phyloP scores from a whole-genome alignment of 495 filamentous ascomycete genomes.

The Terfezia boudieri region DNA sequence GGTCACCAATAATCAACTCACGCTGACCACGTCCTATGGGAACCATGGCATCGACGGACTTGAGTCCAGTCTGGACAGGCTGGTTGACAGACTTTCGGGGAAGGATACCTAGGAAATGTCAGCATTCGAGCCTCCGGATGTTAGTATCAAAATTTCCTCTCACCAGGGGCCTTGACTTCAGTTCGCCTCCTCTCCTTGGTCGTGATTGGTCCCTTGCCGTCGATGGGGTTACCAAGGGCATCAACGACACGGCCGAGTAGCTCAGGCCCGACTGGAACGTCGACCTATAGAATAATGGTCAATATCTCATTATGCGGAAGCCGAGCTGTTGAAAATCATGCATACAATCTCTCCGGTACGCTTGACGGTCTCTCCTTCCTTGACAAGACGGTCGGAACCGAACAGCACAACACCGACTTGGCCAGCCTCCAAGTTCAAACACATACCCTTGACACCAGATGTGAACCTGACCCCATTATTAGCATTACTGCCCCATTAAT shows the following conservation, averaged over 20 bases:
- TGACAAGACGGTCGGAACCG: slow-evolving; percentile 98
- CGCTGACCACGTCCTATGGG: slow-evolving; percentile 99
- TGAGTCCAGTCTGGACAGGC: slow-evolving; percentile 97
- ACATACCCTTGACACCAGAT: slow-evolving; percentile 99
- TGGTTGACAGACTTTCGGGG: slow-evolving; percentile 92
- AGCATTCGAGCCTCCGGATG: neutral
- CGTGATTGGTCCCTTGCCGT: slow-evolving; percentile 94
- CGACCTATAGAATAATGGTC: slow-evolving; percentile 37
- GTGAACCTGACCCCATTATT: slow-evolving; percentile 50
- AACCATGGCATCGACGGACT: slow-evolving; percentile 99
- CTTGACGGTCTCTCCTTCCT: slow-evolving; percentile 98
- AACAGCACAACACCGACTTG: slow-evolving; percentile 99
- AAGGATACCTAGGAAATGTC: slow-evolving; percentile 43
- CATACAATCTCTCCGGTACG: slow-evolving; percentile 97
- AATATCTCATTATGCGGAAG: slow-evolving; percentile 1
- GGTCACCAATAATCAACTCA: slow-evolving; percentile 99
- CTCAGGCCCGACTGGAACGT: slow-evolving; percentile 82
- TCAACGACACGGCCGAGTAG: slow-evolving; percentile 96
- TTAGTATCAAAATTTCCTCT: neutral
- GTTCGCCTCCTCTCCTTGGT: slow-evolving; percentile 82
- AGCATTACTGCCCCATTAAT: neutral
- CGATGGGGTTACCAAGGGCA: slow-evolving; percentile 94
- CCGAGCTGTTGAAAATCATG: slow-evolving; percentile 9
- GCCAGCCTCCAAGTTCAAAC: slow-evolving; percentile 99
- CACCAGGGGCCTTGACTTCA: slow-evolving; percentile 76